Evolutionary conservation across 352 stramenopile species (phyloP).

Genomic region (Nothophytophthora sp.): DNA sequence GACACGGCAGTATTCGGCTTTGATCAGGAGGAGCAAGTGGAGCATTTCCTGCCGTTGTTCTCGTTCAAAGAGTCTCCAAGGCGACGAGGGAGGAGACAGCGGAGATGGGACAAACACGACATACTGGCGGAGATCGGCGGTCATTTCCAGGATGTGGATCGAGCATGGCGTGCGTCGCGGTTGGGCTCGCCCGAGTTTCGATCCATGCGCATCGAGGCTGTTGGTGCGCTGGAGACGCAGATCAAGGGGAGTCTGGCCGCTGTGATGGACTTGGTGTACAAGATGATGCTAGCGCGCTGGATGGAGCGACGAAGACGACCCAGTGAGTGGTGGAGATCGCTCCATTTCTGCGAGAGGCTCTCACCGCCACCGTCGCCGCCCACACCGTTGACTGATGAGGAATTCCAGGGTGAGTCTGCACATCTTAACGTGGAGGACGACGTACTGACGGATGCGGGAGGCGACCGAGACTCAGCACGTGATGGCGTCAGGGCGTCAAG

Average conservation of each 20-base stretch:
- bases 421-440: too few relatives aligned
- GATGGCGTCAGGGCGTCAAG: too few relatives aligned
- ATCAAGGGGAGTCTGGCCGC: conserved; percentile 41
- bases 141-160: conserved; percentile 10
- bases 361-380: too few relatives aligned
- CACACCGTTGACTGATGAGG: too few relatives aligned
- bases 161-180: conserved; percentile 25
- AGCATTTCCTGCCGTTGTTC: conserved; percentile 25
- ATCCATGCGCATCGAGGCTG: conserved; percentile 33
- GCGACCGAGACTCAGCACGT: too few relatives aligned
- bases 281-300: conserved; percentile 52
- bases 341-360: conserved; percentile 9
- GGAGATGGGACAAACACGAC: too few relatives aligned
- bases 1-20: conserved; percentile 22
- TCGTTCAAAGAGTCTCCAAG: not conserved
- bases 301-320: conserved; percentile 25
- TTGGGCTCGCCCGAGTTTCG: conserved; percentile 21
- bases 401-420: too few relatives aligned
- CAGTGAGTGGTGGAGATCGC: conserved; percentile 15
- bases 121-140: conserved; percentile 33
- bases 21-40: conserved; percentile 11
- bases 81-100: too few relatives aligned
- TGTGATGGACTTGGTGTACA: conserved; percentile 43
- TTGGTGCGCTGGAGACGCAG: conserved; percentile 39
- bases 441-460: too few relatives aligned